These are phyloP conservation scores for Rhodotorula paludigena DNA, from an alignment of 768 basidiomycete genomes.

Conservation along the genomic window DNA sequence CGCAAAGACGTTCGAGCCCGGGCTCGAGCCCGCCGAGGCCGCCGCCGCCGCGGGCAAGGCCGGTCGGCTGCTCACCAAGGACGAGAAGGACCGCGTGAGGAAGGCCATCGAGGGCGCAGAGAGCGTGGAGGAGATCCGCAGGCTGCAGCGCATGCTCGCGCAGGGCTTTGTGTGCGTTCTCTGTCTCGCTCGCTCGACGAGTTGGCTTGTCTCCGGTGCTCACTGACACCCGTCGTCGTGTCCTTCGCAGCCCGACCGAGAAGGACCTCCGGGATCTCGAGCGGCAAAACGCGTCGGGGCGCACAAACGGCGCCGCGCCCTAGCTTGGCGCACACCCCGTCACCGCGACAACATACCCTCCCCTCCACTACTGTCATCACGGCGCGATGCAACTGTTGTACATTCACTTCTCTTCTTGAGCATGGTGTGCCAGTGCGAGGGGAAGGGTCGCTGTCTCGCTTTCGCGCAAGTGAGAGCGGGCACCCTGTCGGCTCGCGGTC, in stretches of 20 bases:
- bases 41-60: constrained; percentile 59
- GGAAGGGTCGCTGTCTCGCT: too few relatives aligned
- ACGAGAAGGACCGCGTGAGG: constrained; percentile 80
- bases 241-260: constrained; percentile 57
- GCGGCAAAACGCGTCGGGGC: constrained; percentile 9
- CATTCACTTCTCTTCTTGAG: too few relatives aligned
- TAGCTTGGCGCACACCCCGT: too few relatives aligned
- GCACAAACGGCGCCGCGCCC: background rate
- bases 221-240: constrained; percentile 46
- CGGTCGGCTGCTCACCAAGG: constrained; percentile 82
- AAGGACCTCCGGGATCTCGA: constrained; percentile 61
- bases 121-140: constrained; percentile 65
- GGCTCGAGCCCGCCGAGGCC: constrained; percentile 46
- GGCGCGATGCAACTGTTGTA: too few relatives aligned
- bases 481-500: too few relatives aligned
- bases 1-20: constrained; percentile 41
- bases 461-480: too few relatives aligned
- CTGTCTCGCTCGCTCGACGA: constrained; percentile 57
- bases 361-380: too few relatives aligned
- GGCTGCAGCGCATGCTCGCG: constrained; percentile 51
- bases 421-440: too few relatives aligned
- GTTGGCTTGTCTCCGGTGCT: constrained; percentile 60
- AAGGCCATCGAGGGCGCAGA: constrained; percentile 84
- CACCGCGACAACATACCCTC: too few relatives aligned
- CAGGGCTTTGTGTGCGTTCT: constrained; percentile 54